Conservation (phyloP, 2,329 filamentous ascomycete genomes). For the Trichoderma citrinoviride region DNA sequence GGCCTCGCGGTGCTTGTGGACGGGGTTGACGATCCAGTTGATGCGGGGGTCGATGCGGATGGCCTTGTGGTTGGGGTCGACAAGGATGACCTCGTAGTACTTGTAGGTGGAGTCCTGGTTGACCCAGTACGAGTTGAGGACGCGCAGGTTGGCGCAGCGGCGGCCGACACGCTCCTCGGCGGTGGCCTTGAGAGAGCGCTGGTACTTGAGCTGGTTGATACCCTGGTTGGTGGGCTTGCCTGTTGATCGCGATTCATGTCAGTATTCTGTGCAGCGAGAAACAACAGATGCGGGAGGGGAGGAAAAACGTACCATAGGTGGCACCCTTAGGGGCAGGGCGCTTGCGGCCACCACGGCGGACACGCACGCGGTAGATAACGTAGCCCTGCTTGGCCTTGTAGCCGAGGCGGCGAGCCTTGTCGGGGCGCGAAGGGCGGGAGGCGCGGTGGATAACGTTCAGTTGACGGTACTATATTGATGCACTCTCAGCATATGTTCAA, state of each 20-base stretch:
- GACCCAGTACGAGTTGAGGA: conserved; percentile 99
- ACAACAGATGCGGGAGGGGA: background rate
- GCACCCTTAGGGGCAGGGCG: conserved; percentile 94
- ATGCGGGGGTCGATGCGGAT: conserved; percentile 98
- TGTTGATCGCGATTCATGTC: conserved; percentile 39
- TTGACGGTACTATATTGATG: conserved; percentile 99
- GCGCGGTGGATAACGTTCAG: conserved; percentile 99
- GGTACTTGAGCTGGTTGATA: conserved; percentile 99
- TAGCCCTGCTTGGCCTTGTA: conserved; percentile 99
- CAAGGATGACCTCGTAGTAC: conserved; percentile 99
- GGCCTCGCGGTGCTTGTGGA: conserved; percentile 99
- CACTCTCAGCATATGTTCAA: conserved; percentile 99
- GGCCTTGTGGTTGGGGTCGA: conserved; percentile 99
- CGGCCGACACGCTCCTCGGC: conserved; percentile 99
- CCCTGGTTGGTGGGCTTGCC: conserved; percentile 99
- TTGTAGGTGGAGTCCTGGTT: conserved; percentile 99
- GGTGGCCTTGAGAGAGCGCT: conserved; percentile 95
- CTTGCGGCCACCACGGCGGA: conserved; percentile 99
- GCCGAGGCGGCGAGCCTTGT: conserved; percentile 99
- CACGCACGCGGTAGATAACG: conserved; percentile 99
- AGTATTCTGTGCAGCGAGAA: background rate
- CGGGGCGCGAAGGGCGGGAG: conserved; percentile 94
- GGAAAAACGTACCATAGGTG: conserved; percentile 77
- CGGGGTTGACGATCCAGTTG: conserved; percentile 99
- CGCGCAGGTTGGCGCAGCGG: conserved; percentile 97